A percentile compares a stretch with the other conserved stretches of the same genome.
phyloP scores from a whole-genome alignment of 2,329 filamentous ascomycete genomes.

The Stagonosporopsis rhizophila region DNA sequence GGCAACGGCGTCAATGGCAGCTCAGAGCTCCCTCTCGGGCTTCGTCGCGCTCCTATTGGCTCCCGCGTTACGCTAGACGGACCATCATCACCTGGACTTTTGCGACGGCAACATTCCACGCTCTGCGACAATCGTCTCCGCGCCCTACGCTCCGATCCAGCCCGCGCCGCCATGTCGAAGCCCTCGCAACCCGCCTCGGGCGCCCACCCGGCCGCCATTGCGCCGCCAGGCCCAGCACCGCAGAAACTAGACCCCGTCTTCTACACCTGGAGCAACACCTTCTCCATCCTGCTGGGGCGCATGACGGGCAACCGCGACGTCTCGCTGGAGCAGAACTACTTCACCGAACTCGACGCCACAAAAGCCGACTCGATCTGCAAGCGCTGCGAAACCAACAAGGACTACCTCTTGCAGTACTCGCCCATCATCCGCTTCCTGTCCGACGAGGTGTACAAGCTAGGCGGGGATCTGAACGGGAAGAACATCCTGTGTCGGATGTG shows the following conservation, averaged over 20 bases:
- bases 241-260: slow-evolving; percentile 47
- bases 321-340: slow-evolving; percentile 65
- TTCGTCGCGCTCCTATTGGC: slow-evolving; percentile 28
- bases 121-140: neutral
- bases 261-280: slow-evolving; percentile 81
- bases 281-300: slow-evolving; percentile 77
- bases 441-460: slow-evolving; percentile 79
- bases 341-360: slow-evolving; percentile 74
- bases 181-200: slow-evolving; percentile 38
- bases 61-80: slow-evolving; percentile 20
- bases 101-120: slow-evolving; percentile 23
- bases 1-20: too few relatives aligned
- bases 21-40: neutral
- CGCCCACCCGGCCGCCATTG: slow-evolving; percentile 32
- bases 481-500: slow-evolving; percentile 89
- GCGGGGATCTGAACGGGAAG: slow-evolving; percentile 72
- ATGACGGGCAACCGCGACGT: slow-evolving; percentile 42
- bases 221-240: slow-evolving; percentile 23
- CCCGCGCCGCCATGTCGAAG: slow-evolving; percentile 31
- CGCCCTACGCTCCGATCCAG: slow-evolving; percentile 4
- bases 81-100: slow-evolving; percentile 23
- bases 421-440: slow-evolving; percentile 87
- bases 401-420: slow-evolving; percentile 83
- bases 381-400: slow-evolving; percentile 79
- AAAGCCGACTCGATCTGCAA: slow-evolving; percentile 81